Base-by-base conservation (phyloP, 441 rosid species). In the Euphorbia celastroides region DNA sequence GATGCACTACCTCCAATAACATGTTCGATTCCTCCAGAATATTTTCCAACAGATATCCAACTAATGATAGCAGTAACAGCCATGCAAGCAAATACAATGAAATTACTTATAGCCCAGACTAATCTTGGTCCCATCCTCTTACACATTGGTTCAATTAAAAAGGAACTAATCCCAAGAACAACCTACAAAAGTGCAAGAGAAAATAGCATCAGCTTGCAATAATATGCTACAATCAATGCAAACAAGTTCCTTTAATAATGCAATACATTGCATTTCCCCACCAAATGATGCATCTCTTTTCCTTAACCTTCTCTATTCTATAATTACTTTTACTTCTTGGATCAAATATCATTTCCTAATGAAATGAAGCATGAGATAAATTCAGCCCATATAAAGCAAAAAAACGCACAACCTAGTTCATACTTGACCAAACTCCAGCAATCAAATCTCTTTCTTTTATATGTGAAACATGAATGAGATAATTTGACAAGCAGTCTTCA, bases 91-190 rank as follows among this genome's bases (percentile, higher is more conserved):
- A 91, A 91, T 50, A 93, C 95, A 22, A 80, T 83, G 58, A 81
- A 89, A 66, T 91, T 93, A 82, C 96, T 86, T 73, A 85, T 74
- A 57, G 95, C 96, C 99, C 99, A 93, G 60, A 91, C 97, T 58
- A 80, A 79, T 68, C 88, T 82, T 30, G 92, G 74, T 55, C 97
- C 97, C 79, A 93, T 70, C 69, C 77, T 73, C 77, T 82, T 85
- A 77, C 97, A 90, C 95, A 91, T 86, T 60, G 93, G 95, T 78
- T 91, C 89, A 41, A 93, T 87, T 1, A 88, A 70, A 81, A 93
- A 89, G 20, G 96, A 93, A 78, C 96, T 87, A 67, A 93, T 77
- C 64, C 98, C 98, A 62, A 93, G 95, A 80, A 90, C 88, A 75
- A 93, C 96, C 99, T 90, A 69, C 0, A 25, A n/a, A 70, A 72